A percentile compares a stretch with the other conserved stretches of the same genome.
Evolutionary conservation across 2,329 filamentous ascomycete species (phyloP).

Genomic region (Alternaria gaisen): DNA sequence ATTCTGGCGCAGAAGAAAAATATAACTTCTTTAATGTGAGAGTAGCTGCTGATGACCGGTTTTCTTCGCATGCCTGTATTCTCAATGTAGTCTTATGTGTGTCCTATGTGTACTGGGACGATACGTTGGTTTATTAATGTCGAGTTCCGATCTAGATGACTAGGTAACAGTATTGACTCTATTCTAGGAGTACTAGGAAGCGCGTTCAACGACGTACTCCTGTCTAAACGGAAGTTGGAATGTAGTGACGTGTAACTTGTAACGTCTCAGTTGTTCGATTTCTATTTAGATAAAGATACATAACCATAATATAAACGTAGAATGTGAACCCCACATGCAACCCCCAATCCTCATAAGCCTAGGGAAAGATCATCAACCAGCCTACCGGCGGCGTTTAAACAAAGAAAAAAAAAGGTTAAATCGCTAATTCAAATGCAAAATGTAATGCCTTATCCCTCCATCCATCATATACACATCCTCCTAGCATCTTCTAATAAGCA

Average conservation of each 20-base stretch:
- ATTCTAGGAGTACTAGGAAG: neutral
- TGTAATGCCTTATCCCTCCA: neutral
- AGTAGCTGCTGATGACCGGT: neutral
- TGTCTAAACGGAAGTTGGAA: neutral
- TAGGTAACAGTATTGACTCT: neutral
- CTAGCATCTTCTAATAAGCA: conserved; percentile 35
- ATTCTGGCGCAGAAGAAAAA: neutral
- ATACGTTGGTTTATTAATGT: neutral
- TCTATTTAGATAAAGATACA: neutral
- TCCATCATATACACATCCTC: conserved; percentile 4
- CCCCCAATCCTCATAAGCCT: neutral
- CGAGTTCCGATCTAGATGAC: neutral
- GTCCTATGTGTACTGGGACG: neutral
- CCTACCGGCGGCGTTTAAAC: conserved; percentile 1
- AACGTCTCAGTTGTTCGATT: neutral
- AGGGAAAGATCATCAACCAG: neutral
- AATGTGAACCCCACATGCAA: neutral
- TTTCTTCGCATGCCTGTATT: neutral
- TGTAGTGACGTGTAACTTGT: too few relatives aligned
- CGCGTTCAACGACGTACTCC: neutral
- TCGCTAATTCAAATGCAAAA: conserved; percentile 1
- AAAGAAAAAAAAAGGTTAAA: neutral
- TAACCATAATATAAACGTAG: neutral
- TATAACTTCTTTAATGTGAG: neutral
- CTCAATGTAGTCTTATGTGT: neutral